phyloP scores from a whole-genome alignment of 1,139 yeast genomes.

The Trichomonascaceae sp. region DNA sequence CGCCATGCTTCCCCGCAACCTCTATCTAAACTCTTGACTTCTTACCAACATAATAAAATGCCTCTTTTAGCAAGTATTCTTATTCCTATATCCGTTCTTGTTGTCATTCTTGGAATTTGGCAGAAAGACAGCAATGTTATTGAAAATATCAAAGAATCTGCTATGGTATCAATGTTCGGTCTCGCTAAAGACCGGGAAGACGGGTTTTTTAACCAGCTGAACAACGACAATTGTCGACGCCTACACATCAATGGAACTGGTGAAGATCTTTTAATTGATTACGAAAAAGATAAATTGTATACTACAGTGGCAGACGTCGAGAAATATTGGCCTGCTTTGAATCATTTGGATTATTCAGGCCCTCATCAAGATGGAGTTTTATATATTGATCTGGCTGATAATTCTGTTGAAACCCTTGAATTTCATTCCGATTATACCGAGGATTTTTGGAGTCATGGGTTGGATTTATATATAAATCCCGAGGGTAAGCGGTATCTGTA shows the following conservation, averaged over 20 bases:
- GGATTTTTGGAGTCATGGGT: conserved; percentile 10
- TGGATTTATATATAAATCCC: conserved; percentile 6
- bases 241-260: background rate
- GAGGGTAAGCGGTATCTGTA: conserved; percentile 4
- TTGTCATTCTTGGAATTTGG: background rate
- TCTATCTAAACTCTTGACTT: background rate
- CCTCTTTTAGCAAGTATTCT: background rate
- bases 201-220: background rate
- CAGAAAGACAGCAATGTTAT: background rate
- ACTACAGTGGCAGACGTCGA: background rate
- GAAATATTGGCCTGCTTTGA: background rate
- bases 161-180: background rate
- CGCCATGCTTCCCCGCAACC: background rate
- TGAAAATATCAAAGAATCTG: background rate
- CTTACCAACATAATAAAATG: background rate
- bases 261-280: conserved; percentile 7
- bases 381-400: background rate
- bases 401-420: background rate
- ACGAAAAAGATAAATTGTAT: conserved; percentile 1
- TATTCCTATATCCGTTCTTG: background rate
- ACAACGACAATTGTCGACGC: background rate
- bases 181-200: background rate
- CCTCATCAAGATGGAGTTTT: background rate
- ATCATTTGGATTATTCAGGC: background rate
- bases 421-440: conserved; percentile 1